Conservation (phyloP, 2,329 filamentous ascomycete genomes). For the Camptophora hylomeconis region DNA sequence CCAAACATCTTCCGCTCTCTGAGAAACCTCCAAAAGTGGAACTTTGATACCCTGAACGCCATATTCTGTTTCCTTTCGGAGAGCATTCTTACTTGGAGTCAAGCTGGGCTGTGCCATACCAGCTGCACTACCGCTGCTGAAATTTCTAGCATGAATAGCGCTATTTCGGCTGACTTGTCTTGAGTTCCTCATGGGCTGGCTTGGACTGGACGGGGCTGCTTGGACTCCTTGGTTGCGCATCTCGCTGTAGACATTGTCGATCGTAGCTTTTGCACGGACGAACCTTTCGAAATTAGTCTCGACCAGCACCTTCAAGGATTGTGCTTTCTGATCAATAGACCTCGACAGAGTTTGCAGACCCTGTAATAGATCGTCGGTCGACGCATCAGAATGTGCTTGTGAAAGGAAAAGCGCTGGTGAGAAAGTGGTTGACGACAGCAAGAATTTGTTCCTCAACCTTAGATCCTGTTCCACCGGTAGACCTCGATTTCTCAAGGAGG, state of each 20-base stretch:
- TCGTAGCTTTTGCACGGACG: constrained; percentile 91
- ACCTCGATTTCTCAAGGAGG: constrained; percentile 62
- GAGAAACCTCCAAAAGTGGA: constrained; percentile 76
- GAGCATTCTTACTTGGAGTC: constrained; percentile 75
- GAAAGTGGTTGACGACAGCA: constrained; percentile 91
- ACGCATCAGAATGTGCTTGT: constrained; percentile 75
- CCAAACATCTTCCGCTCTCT: constrained; percentile 96
- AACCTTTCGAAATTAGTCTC: constrained; percentile 98
- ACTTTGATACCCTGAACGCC: constrained; percentile 77
- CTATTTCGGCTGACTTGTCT: constrained; percentile 56
- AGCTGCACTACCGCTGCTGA: constrained; percentile 29
- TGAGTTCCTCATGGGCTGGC: constrained; percentile 38
- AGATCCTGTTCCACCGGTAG: constrained; percentile 74
- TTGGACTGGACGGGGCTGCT: constrained; percentile 22
- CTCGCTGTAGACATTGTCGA: constrained; percentile 96
- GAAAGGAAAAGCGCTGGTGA: constrained; percentile 82
- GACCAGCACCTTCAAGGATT: constrained; percentile 87
- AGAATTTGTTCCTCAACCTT: constrained; percentile 74
- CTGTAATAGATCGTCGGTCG: constrained; percentile 64
- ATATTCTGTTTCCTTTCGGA: constrained; percentile 86
- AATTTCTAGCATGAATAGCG: constrained; percentile 42
- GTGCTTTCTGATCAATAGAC: constrained; percentile 96
- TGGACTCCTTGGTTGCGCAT: constrained; percentile 65
- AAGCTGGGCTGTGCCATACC: constrained; percentile 23
- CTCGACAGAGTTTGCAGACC: constrained; percentile 76